These are phyloP conservation scores for Hibiscus syriacus DNA, from an alignment of 345 rosid species.

Conservation along the genomic window DNA sequence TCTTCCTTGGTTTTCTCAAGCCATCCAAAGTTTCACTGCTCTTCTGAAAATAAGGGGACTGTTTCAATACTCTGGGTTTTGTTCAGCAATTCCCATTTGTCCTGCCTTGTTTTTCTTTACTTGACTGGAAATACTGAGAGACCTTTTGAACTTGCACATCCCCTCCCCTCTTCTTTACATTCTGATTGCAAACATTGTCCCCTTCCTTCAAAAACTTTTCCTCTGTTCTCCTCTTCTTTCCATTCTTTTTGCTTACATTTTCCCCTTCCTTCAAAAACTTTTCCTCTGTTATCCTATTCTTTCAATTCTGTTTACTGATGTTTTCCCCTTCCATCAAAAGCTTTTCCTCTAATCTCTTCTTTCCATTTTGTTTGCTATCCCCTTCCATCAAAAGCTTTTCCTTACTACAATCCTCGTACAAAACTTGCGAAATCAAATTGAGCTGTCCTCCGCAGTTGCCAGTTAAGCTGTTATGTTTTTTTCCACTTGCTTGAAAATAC, in stretches of 20 bases:
- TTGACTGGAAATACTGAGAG: conserved; percentile 9
- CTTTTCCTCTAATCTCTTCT: neutral
- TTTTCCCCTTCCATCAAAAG: too few relatives aligned
- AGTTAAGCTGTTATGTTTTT: too few relatives aligned
- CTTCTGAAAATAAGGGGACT: conserved; percentile 31
- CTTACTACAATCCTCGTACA: neutral
- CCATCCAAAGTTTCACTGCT: neutral
- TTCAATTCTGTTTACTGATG: too few relatives aligned
- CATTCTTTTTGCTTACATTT: too few relatives aligned
- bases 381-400: neutral
- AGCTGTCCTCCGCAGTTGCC: too few relatives aligned
- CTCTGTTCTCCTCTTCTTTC: too few relatives aligned
- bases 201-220: neutral
- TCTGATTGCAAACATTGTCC: neutral
- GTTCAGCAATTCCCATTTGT: neutral
- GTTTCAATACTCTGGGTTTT: conserved; percentile 15
- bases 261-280: too few relatives aligned
- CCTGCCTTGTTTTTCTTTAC: neutral
- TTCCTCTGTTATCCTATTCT: too few relatives aligned
- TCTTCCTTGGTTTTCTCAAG: conserved; percentile 8
- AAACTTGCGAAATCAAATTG: too few relatives aligned
- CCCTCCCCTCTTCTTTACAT: neutral
- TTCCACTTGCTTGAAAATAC: too few relatives aligned
- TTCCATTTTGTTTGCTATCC: neutral
- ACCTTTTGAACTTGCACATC: neutral